These are phyloP conservation scores for Tephrocybe sp. DNA, from an alignment of 768 basidiomycete genomes.

Conservation along the genomic window DNA sequence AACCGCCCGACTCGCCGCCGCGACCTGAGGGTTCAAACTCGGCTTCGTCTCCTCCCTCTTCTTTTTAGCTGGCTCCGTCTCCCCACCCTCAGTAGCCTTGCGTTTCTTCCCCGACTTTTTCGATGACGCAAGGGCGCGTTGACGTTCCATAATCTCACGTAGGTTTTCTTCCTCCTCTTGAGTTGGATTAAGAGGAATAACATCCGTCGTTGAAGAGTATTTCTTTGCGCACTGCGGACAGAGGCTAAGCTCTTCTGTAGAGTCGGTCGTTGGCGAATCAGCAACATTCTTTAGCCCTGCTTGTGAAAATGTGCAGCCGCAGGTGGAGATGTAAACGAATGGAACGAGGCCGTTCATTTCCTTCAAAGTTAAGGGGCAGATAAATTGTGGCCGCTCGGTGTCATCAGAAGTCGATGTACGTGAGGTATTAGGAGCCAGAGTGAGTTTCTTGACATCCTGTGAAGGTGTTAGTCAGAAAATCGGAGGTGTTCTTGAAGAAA, in stretches of 20 bases:
- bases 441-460: conserved; percentile 85
- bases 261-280: conserved; percentile 25
- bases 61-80: conserved; percentile 43
- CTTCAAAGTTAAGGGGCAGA: conserved; percentile 88
- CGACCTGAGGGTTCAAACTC: conserved; percentile 48
- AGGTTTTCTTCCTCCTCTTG: conserved; percentile 63
- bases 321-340: conserved; percentile 82
- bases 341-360: conserved; percentile 93
- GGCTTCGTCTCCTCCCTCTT: conserved; percentile 37
- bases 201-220: conserved; percentile 54
- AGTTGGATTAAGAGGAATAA: conserved; percentile 67
- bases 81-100: conserved; percentile 32
- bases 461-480: neutral
- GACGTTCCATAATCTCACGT: conserved; percentile 51
- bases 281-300: conserved; percentile 73
- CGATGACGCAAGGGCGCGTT: conserved; percentile 51
- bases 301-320: conserved; percentile 91
- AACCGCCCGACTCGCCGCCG: conserved; percentile 63
- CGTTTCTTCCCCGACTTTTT: conserved; percentile 59
- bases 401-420: conserved; percentile 36
- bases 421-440: conserved; percentile 72
- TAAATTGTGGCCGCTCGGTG: conserved; percentile 63
- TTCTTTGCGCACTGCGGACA: conserved; percentile 80
- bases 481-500: conserved; percentile 19
- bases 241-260: conserved; percentile 42